Base-by-base conservation (phyloP, 805 yeast species). In the Yarrowia sp. region DNA sequence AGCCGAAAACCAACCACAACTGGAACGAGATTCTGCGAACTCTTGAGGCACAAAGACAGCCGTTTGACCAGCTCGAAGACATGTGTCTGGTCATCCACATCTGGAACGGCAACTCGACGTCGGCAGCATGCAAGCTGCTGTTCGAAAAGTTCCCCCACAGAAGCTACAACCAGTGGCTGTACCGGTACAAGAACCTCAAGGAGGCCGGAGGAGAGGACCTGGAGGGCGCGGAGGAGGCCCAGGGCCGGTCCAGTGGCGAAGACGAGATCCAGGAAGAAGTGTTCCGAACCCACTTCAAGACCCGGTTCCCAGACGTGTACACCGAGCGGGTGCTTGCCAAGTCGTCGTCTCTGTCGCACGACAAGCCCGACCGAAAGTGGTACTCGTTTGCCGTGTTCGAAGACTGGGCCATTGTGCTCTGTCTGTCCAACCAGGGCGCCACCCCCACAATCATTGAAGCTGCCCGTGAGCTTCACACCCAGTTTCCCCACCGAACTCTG, bases 281-380 rank as follows among this genome's bases (percentile, higher is more conserved):
- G 44, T 54, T 36, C 19, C 22, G 61, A 11, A 19, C 26, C 1
- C 61, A 54, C 19, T 54, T 54, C 61, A 38, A 22, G n/a, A 6
- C 33, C 12, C 21, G 61, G 9, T 54, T 54, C 17, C 61, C 61
- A 0, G 46, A 38, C 19, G 46, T 54, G 7, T 54, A 54, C 61
- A 36, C 61, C 1, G 61, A 36, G 7, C 44, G 30, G 2, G 46
- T 54, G 8, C 46, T 54, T 7, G 46, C 46, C 17, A n/a, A 19
- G 17, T 36, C 46, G 9, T n/a, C 22, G 24, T 54, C 46, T 4
- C 14, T 54, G 35, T 36, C 46, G n/a, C 61, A 54, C 14, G 61
- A 54, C 61, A 54, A 54, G n/a, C 61, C 61, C 26, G 61, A 54
- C 61, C n/a, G 61, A 12, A 54, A 54, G n/a, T 54, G 61, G 61